Evolutionary conservation across 73 alveolate genomes (phyloP).

Genomic region (Urostyla sp.): DNA sequence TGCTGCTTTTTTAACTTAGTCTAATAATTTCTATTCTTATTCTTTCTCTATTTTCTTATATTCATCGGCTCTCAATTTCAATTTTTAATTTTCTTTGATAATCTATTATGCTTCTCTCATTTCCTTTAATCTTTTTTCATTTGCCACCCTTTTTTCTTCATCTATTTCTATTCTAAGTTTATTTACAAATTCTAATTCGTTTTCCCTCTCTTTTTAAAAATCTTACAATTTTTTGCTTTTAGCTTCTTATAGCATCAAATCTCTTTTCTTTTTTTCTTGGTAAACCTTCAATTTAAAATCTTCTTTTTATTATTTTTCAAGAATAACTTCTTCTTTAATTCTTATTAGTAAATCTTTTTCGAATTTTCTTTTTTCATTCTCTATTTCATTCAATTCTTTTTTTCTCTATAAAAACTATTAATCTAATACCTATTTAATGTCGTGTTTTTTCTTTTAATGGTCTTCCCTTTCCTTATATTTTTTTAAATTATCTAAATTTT

Average conservation of each 20-base stretch:
- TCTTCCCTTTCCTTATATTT: constrained; percentile 14
- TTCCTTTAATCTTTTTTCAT: constrained; percentile 1
- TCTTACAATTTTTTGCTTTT: background rate
- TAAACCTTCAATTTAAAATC: background rate
- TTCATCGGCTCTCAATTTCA: background rate
- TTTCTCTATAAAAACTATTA: background rate
- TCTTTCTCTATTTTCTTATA: constrained; percentile 9
- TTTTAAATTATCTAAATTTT: background rate
- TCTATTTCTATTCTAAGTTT: constrained; percentile 19
- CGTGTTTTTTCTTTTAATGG: background rate
- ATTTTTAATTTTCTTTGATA: constrained; percentile 35
- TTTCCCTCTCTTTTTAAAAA: background rate
- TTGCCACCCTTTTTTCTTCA: constrained; percentile 10
- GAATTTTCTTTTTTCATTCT: background rate
- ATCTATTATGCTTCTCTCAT: constrained; percentile 29
- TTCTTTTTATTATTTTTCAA: background rate
- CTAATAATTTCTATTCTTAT: constrained; percentile 16
- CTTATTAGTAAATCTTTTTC: constrained; percentile 1
- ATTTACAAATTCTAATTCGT: constrained; percentile 22
- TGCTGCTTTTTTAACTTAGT: background rate
- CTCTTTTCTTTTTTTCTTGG: constrained; percentile 26
- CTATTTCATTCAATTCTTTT: background rate
- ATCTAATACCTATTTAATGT: constrained; percentile 18
- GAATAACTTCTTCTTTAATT: background rate
- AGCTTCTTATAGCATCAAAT: constrained; percentile 29